Conservation (phyloP, 2,329 filamentous ascomycete species). For the Incumbomyces delicatus region DNA sequence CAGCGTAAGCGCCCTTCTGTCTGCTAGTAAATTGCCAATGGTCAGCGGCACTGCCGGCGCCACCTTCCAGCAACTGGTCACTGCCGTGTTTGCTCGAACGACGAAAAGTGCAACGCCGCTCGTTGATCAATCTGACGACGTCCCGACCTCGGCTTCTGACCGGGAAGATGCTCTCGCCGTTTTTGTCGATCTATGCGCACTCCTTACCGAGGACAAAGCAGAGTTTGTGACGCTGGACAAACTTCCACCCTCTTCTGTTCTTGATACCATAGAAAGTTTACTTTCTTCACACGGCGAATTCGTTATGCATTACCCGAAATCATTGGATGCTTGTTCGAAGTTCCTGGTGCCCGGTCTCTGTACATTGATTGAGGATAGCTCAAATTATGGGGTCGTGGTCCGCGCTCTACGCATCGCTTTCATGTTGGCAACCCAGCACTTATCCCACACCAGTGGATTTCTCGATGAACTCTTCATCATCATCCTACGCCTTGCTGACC, state of each 20-base stretch:
- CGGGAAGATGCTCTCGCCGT: constrained; percentile 11
- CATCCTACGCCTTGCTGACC: constrained; percentile 49
- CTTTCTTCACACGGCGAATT: constrained; percentile 75
- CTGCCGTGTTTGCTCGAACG: constrained; percentile 78
- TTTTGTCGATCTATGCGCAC: constrained; percentile 82
- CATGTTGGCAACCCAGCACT: constrained; percentile 5
- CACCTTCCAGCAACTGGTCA: constrained; percentile 89
- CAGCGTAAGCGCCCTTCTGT: constrained; percentile 84
- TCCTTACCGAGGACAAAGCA: constrained; percentile 74
- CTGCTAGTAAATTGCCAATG: constrained; percentile 83
- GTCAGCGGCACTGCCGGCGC: constrained; percentile 94
- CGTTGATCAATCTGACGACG: neutral
- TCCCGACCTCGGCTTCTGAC: constrained; percentile 7
- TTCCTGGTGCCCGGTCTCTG: constrained; percentile 30
- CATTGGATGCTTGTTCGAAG: constrained; percentile 66
- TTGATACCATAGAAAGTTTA: constrained; percentile 87
- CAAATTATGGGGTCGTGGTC: constrained; percentile 13
- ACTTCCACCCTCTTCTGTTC: constrained; percentile 69
- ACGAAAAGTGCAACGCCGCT: constrained; percentile 63
- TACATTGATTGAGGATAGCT: constrained; percentile 11
- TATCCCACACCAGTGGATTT: neutral
- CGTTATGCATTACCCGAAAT: constrained; percentile 68
- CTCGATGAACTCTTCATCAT: neutral
- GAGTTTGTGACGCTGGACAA: constrained; percentile 71
- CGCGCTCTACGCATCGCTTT: constrained; percentile 6